Percentiles rank a stretch among this genome's conserved stretches.
Evolutionary conservation across 768 basidiomycete species (phyloP).

Genomic region (Asterophora lycoperdoides): DNA sequence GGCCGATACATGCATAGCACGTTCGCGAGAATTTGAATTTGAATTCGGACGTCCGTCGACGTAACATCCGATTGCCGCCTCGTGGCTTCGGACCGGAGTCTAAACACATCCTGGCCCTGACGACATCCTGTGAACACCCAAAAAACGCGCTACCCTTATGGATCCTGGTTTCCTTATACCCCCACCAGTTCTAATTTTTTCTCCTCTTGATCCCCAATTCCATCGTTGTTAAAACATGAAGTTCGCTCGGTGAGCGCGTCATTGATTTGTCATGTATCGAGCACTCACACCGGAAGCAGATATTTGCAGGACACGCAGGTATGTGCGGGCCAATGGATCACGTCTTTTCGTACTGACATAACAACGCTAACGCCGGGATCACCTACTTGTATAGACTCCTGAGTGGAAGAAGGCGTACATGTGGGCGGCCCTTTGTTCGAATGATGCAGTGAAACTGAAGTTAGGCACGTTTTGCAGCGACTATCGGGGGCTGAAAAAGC

Average conservation of each 20-base stretch:
- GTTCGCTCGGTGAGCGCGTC: constrained; percentile 46
- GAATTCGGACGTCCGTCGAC: too few species aligned
- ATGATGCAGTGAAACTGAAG: constrained; percentile 2
- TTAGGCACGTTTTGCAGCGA: constrained; percentile 40
- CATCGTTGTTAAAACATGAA: constrained; percentile 38
- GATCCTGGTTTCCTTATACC: background rate
- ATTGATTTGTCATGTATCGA: background rate
- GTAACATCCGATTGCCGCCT: too few species aligned
- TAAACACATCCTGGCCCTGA: too few species aligned
- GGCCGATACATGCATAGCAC: too few species aligned
- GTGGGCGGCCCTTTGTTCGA: constrained; percentile 24
- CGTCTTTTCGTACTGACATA: background rate
- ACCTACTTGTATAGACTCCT: constrained; percentile 43
- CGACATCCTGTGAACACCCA: too few species aligned
- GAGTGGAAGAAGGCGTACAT: constrained; percentile 76
- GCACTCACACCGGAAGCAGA: constrained; percentile 27
- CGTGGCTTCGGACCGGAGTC: too few species aligned
- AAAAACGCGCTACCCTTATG: too few species aligned
- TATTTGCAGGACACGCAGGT: constrained; percentile 72
- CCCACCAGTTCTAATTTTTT: background rate
- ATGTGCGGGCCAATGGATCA: constrained; percentile 1
- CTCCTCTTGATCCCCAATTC: too few species aligned
- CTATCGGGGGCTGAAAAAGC: constrained; percentile 67
- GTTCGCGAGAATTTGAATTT: too few species aligned
- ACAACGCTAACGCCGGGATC: background rate